Evolutionary conservation across 345 rosid genomes (phyloP), one percentile per base, ranked within the genome.

Genomic region (Pistacia integerrima): DNA sequence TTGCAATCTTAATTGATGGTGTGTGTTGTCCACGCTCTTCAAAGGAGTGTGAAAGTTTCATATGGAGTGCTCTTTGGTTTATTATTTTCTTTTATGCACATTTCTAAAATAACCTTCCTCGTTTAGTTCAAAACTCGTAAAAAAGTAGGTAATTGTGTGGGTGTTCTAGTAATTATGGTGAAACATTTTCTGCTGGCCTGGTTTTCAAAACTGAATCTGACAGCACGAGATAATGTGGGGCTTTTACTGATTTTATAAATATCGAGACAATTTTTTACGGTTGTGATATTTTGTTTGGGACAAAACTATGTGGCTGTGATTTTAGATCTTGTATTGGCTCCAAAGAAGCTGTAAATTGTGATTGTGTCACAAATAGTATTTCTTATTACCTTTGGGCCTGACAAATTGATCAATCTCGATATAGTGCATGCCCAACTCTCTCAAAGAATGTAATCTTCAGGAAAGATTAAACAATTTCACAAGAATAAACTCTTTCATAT

Each of bases 141-240:
- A 17, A 14, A 51, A 30, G 1, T 0, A 2, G 28, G 25, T 16
- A 0, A 20, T 16, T 0, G 0, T 6, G 49, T 63, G 85, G 84
- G 70, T 22, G 57, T 57, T 81, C 0, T 25, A 1, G 86, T 83
- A 73, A 77, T 62, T 57, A 5, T 0, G 0, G 0, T 0, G 33
- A 38, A 75, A 76, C 87, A 75, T 64, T 64, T 46, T 72, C 90
- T 77, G 85, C 64, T 35, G 85, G 85, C 77, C 70, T 65, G 76
- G 79, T 83, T 85, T 78, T 83, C 85, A 84, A 83, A 85, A 74
- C 80, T 78, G 87, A 87, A 83, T 83, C 87, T 82, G 87, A 76
- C 87, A 77, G 78, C 80, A 54, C 67, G 65, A 84, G 84, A 79
- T 73, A 71, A 74, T 76, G 80, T 63, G 67, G 67, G 76, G 80